Evolutionary conservation across 768 basidiomycete species (phyloP).

Genomic region (Hygrocybe punicea): DNA sequence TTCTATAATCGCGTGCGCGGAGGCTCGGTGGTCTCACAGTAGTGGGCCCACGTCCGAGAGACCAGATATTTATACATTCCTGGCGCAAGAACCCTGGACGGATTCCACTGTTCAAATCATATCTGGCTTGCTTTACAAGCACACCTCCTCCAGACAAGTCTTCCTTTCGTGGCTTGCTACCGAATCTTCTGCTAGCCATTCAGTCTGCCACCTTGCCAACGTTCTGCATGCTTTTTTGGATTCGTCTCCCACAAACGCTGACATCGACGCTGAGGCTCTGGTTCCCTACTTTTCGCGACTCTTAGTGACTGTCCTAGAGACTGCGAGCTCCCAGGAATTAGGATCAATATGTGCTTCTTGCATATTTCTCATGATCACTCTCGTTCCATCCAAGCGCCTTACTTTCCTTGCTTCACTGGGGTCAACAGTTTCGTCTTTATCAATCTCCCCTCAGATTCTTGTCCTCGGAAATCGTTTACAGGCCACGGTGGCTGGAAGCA

Average conservation of each 20-base stretch:
- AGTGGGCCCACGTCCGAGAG: slow-evolving; percentile 15
- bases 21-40: slow-evolving; percentile 35
- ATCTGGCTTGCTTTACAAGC: slow-evolving; percentile 43
- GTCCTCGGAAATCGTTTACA: slow-evolving; percentile 31
- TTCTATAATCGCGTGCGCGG: slow-evolving; percentile 23
- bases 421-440: slow-evolving; percentile 23
- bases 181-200: slow-evolving; percentile 20
- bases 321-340: slow-evolving; percentile 9
- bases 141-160: slow-evolving; percentile 20
- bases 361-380: slow-evolving; percentile 26
- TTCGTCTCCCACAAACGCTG: slow-evolving; percentile 16
- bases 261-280: slow-evolving; percentile 27
- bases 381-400: slow-evolving; percentile 20
- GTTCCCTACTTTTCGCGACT: slow-evolving; percentile 30
- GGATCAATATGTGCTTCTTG: slow-evolving; percentile 25
- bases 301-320: slow-evolving; percentile 14
- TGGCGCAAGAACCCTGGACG: slow-evolving; percentile 44
- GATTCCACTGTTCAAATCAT: slow-evolving; percentile 44
- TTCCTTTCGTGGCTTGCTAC: slow-evolving; percentile 44
- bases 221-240: slow-evolving; percentile 52
- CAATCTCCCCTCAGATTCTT: slow-evolving; percentile 31
- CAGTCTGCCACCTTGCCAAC: slow-evolving; percentile 32
- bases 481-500: slow-evolving; percentile 16
- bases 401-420: slow-evolving; percentile 24
- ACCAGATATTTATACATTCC: slow-evolving; percentile 34